Evolutionary conservation across 73 alveolate genomes (phyloP).

Genomic region (Stentor roeselii): DNA sequence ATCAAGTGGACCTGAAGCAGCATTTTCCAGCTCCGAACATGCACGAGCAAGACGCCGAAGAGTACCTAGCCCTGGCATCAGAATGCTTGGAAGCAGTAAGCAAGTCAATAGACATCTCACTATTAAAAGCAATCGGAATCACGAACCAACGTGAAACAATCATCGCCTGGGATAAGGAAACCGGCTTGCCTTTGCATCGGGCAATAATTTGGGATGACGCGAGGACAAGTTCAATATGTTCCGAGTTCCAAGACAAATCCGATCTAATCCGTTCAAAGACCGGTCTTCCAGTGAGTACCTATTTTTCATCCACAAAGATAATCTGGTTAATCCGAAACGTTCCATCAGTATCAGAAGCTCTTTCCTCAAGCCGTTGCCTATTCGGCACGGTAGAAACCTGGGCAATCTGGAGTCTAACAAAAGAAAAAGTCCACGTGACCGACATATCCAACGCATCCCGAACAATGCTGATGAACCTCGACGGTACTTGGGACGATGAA

Average conservation of each 20-base stretch:
- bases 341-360: constrained; percentile 7
- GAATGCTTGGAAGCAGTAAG: constrained; percentile 37
- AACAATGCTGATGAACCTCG: constrained; percentile 73
- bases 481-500: constrained; percentile 68
- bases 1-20: constrained; percentile 43
- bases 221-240: constrained; percentile 49
- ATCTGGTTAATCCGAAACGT: constrained; percentile 59
- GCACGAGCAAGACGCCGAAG: constrained; percentile 65
- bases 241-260: neutral
- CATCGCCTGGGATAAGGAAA: constrained; percentile 76
- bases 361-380: neutral
- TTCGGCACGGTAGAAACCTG: constrained; percentile 34
- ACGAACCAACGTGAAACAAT: constrained; percentile 89
- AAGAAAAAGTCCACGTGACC: constrained; percentile 60
- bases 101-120: constrained; percentile 21
- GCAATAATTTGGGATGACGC: constrained; percentile 78
- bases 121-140: constrained; percentile 51
- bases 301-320: constrained; percentile 79
- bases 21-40: constrained; percentile 54
- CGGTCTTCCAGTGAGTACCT: constrained; percentile 80
- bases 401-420: constrained; percentile 42
- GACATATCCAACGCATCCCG: constrained; percentile 85
- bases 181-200: constrained; percentile 56
- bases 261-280: constrained; percentile 36
- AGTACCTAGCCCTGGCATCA: constrained; percentile 33